These are phyloP conservation scores for Chlamydomonas sp. DNA, from an alignment of 139 green algal species.

Conservation along the genomic window DNA sequence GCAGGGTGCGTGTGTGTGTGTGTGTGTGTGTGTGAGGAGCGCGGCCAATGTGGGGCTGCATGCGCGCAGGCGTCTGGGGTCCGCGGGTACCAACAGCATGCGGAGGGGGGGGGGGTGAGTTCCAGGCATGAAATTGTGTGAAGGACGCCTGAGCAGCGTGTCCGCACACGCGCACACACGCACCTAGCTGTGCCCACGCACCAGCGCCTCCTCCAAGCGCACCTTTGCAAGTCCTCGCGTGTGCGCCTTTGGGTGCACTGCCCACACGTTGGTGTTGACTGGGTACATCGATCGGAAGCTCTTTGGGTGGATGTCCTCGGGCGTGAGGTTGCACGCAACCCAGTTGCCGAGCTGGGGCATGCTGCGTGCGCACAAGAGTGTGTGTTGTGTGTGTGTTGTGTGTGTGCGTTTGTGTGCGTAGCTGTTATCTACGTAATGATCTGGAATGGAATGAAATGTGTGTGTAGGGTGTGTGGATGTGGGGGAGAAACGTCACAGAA, in stretches of 20 bases:
- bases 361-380: too few species aligned
- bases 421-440: too few species aligned
- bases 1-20: too few species aligned
- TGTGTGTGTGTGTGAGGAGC: too few species aligned
- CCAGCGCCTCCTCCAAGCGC: background rate
- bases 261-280: conserved; percentile 56
- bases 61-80: background rate
- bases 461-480: too few species aligned
- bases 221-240: background rate
- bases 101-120: background rate
- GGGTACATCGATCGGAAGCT: conserved; percentile 38
- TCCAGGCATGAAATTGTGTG: background rate
- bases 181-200: background rate
- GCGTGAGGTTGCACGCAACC: conserved; percentile 20
- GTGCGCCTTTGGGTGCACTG: background rate
- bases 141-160: too few species aligned
- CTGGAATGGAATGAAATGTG: too few species aligned
- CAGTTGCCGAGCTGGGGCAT: background rate
- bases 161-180: background rate
- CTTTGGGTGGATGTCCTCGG: conserved; percentile 50
- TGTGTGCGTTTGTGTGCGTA: too few species aligned
- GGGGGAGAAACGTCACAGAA: too few species aligned
- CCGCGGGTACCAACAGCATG: background rate
- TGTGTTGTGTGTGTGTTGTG: too few species aligned
- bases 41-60: background rate